Percentiles rank a stretch among this genome's conserved stretches.
Evolutionary conservation across 139 green algal species (phyloP).

Genomic region (Chlorella sp.): DNA sequence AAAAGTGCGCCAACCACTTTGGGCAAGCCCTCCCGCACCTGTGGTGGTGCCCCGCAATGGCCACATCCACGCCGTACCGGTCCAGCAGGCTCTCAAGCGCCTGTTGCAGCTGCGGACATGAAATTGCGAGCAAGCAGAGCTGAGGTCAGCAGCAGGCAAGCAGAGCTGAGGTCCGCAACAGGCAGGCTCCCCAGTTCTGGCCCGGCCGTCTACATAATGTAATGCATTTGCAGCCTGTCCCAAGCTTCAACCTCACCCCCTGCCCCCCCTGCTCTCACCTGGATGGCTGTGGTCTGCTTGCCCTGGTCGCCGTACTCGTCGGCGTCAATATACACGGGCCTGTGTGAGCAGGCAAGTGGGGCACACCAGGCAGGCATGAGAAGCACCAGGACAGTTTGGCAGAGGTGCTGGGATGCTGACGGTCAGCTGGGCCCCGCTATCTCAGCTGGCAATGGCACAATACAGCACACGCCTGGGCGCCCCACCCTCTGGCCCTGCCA

Average conservation of each 20-base stretch:
- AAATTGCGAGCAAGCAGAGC: background rate
- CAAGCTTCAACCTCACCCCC: background rate
- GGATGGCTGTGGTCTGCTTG: slow-evolving; percentile 3
- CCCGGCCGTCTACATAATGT: too few species aligned
- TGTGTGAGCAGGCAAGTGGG: background rate
- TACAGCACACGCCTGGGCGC: too few species aligned
- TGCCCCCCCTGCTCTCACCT: background rate
- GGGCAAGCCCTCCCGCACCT: background rate
- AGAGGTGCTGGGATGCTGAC: too few species aligned
- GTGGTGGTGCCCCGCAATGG: slow-evolving; percentile 72
- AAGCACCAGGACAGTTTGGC: too few species aligned
- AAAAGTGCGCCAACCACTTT: too few species aligned
- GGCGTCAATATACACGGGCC: slow-evolving; percentile 1
- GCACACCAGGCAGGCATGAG: background rate
- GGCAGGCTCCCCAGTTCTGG: too few species aligned
- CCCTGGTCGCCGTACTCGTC: background rate
- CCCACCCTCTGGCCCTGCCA: too few species aligned
- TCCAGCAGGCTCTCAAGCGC: slow-evolving; percentile 11
- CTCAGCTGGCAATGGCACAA: too few species aligned
- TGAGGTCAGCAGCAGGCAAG: background rate
- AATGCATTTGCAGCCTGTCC: too few species aligned
- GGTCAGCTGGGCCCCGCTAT: too few species aligned
- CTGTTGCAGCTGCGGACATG: background rate
- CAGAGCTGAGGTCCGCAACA: too few species aligned
- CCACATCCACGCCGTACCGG: slow-evolving; percentile 58